Evolutionary conservation across 768 basidiomycete genomes (phyloP).

Genomic region (Naganishia vishniacii): DNA sequence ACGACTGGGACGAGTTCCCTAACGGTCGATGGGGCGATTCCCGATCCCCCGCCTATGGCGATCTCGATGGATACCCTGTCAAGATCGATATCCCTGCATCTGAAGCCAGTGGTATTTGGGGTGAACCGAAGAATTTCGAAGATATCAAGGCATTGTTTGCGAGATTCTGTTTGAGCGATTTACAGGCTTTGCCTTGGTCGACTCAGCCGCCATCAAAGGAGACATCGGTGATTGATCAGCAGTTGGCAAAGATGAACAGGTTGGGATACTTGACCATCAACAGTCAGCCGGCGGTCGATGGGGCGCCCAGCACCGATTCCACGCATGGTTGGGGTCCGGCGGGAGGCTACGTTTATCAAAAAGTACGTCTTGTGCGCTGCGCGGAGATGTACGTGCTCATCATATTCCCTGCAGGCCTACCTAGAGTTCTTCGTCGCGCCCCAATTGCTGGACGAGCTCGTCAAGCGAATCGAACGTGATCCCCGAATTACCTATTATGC

Average conservation of each 20-base stretch:
- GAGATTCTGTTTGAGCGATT: constrained; percentile 46
- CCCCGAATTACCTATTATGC: constrained; percentile 90
- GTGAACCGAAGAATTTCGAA: constrained; percentile 31
- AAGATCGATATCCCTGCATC: constrained; percentile 75
- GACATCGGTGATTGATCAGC: constrained; percentile 48
- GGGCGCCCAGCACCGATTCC: constrained; percentile 74
- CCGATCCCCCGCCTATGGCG: constrained; percentile 94
- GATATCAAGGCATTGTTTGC: constrained; percentile 46
- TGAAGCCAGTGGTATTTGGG: constrained; percentile 46
- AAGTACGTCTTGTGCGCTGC: constrained; percentile 61
- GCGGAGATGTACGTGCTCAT: not conserved
- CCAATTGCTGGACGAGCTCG: constrained; percentile 63
- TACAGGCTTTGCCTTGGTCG: constrained; percentile 48
- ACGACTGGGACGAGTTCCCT: constrained; percentile 99
- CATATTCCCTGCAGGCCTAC: constrained; percentile 62
- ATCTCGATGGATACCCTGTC: constrained; percentile 92
- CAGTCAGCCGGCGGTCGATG: constrained; percentile 92
- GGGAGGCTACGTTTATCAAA: constrained; percentile 93
- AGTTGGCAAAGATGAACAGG: constrained; percentile 65
- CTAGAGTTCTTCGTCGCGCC: constrained; percentile 90
- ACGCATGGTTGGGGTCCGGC: constrained; percentile 88
- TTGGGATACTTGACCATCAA: constrained; percentile 95
- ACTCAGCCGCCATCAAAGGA: constrained; percentile 48
- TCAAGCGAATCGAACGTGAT: constrained; percentile 78
- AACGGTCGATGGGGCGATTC: constrained; percentile 98